phyloP scores from a whole-genome alignment of 768 basidiomycete genomes.

The Lactarius sp. region DNA sequence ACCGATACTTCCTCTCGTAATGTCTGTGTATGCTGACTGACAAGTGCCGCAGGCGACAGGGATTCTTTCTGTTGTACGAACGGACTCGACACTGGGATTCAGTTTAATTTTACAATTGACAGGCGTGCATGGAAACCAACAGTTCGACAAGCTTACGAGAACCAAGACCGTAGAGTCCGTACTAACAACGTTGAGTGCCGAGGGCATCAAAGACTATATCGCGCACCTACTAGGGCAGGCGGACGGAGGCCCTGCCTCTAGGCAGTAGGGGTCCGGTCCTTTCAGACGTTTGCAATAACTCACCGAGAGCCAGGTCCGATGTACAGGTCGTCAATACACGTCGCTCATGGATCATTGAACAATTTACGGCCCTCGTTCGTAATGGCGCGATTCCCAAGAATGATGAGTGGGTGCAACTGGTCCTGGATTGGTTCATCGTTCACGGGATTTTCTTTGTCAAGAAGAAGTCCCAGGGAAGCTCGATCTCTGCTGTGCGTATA shows the following conservation, averaged over 20 bases:
- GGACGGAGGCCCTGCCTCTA: constrained; percentile 41
- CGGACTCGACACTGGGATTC: constrained; percentile 76
- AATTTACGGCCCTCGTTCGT: constrained; percentile 70
- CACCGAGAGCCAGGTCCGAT: constrained; percentile 37
- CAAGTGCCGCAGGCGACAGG: constrained; percentile 51
- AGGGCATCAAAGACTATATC: constrained; percentile 76
- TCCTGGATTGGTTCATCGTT: constrained; percentile 78
- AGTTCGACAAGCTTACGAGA: constrained; percentile 89
- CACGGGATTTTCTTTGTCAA: constrained; percentile 76
- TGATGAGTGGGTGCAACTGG: constrained; percentile 67
- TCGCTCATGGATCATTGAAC: constrained; percentile 82
- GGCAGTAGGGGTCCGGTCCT: constrained; percentile 36
- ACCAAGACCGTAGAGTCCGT: constrained; percentile 91
- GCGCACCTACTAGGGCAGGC: constrained; percentile 61
- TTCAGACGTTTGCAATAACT: not conserved
- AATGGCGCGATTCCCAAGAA: constrained; percentile 76
- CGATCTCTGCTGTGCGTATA: constrained; percentile 52
- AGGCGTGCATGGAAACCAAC: constrained; percentile 73
- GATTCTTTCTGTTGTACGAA: constrained; percentile 69
- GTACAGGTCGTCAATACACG: constrained; percentile 47
- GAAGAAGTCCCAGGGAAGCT: constrained; percentile 67
- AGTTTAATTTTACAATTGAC: constrained; percentile 81
- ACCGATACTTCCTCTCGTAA: constrained; percentile 1
- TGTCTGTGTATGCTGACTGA: constrained; percentile 1
- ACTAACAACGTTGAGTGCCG: constrained; percentile 62